phyloP scores from a whole-genome alignment of 2,329 filamentous ascomycete genomes.

The Fusarium praegraminearum region DNA sequence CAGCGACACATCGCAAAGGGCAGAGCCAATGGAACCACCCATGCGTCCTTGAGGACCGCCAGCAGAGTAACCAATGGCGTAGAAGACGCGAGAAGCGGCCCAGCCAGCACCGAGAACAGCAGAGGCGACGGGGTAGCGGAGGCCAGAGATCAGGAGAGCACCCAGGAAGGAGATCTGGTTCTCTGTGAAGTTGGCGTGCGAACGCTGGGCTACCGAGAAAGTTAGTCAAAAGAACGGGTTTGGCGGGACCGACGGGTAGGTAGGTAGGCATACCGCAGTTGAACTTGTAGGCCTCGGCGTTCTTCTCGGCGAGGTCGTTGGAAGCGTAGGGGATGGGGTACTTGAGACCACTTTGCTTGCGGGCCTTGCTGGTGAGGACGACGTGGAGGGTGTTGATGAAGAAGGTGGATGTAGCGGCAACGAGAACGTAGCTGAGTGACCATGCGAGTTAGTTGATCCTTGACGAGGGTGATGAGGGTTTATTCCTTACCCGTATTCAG shows the following conservation, averaged over 20 bases:
- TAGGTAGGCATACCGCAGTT: conserved; percentile 66
- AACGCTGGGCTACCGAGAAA: conserved; percentile 62
- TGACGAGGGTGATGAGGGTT: neutral
- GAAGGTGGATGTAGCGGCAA: conserved; percentile 67
- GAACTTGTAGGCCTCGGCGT: conserved; percentile 67
- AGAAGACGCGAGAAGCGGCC: conserved; percentile 64
- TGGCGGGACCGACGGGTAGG: neutral
- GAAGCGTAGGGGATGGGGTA: conserved; percentile 71
- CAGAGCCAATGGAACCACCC: conserved; percentile 53
- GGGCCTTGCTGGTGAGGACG: conserved; percentile 60
- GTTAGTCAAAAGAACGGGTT: conserved; percentile 16
- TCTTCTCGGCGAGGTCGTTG: conserved; percentile 65
- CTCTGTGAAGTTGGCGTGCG: conserved; percentile 74
- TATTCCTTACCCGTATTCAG: conserved; percentile 63
- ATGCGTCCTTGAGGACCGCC: conserved; percentile 60
- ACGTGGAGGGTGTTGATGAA: conserved; percentile 68
- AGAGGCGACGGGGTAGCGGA: conserved; percentile 64
- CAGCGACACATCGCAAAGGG: conserved; percentile 54
- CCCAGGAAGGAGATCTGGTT: conserved; percentile 66
- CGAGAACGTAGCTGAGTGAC: conserved; percentile 69
- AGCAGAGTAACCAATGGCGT: conserved; percentile 66
- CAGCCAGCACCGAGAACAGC: conserved; percentile 65
- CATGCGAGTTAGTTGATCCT: conserved; percentile 8
- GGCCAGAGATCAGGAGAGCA: conserved; percentile 66
- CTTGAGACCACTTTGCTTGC: conserved; percentile 64